Percentiles rank a stretch among this genome's conserved stretches.
These are phyloP conservation scores for Fusarium drepaniforme DNA, from an alignment of 2,329 filamentous ascomycete species.

Conservation along the genomic window DNA sequence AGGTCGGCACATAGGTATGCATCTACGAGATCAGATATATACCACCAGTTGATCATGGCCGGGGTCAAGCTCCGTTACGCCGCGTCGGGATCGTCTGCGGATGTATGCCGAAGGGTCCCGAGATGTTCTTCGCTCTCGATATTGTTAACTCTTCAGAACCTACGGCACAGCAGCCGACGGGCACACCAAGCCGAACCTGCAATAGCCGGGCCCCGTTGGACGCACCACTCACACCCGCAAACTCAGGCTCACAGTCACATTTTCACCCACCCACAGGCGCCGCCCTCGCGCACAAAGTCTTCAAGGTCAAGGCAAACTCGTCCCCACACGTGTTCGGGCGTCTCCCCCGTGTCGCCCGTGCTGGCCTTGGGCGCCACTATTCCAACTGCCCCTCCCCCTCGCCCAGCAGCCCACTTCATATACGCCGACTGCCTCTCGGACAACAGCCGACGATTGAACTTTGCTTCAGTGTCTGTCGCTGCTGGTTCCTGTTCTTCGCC, in stretches of 20 bases:
- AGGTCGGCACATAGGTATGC: conserved; percentile 6
- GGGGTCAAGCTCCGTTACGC: conserved; percentile 33
- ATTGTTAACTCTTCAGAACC: conserved; percentile 14
- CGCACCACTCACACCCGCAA: conserved; percentile 16
- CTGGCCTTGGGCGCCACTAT: conserved; percentile 29
- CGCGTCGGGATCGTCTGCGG: conserved; percentile 22
- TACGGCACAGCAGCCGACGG: conserved; percentile 29
- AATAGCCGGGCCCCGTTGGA: conserved; percentile 37
- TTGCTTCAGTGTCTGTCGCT: conserved; percentile 27
- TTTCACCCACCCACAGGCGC: conserved; percentile 25
- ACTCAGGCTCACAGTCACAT: conserved; percentile 27
- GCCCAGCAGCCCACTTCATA: conserved; percentile 35
- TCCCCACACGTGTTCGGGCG: conserved; percentile 40
- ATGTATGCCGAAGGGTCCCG: conserved; percentile 26
- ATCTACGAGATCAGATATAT: conserved; percentile 23
- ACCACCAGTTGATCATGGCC: conserved; percentile 30
- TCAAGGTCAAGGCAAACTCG: conserved; percentile 25
- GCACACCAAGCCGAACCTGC: conserved; percentile 36
- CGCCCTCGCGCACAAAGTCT: conserved; percentile 26
- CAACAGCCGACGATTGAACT: conserved; percentile 26
- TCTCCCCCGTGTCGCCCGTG: conserved; percentile 39
- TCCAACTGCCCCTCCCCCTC: conserved; percentile 42
- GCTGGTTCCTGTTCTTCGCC: conserved; percentile 9
- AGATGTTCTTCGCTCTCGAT: conserved; percentile 16
- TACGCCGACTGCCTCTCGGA: conserved; percentile 30